phyloP scores from a whole-genome alignment of 1,284 basidiomycete species.

The Cryptococcus wingfieldii region DNA sequence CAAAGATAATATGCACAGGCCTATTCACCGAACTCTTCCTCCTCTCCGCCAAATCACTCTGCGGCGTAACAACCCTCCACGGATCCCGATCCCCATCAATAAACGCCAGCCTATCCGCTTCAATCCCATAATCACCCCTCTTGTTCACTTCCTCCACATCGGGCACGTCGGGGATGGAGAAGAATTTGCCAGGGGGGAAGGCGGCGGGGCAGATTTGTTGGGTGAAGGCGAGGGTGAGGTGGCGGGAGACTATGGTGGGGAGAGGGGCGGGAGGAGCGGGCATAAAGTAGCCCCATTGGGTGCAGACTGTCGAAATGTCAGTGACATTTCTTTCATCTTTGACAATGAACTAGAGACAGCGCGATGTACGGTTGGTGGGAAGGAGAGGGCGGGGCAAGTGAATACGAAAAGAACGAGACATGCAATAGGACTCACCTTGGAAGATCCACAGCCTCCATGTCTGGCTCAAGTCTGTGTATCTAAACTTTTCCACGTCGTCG shows the following conservation, averaged over 20 bases:
- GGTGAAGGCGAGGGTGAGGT: slow-evolving; percentile 74
- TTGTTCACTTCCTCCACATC: slow-evolving; percentile 74
- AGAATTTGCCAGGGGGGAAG: slow-evolving; percentile 71
- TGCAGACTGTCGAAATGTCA: slow-evolving; percentile 55
- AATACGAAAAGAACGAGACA: neutral
- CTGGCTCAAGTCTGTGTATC: slow-evolving; percentile 59
- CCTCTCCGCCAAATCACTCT: slow-evolving; percentile 67
- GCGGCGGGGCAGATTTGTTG: slow-evolving; percentile 79
- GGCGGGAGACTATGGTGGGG: slow-evolving; percentile 10
- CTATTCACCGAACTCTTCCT: slow-evolving; percentile 66
- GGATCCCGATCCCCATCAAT: slow-evolving; percentile 63
- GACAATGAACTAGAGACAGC: too few species aligned
- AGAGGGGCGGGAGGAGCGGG: slow-evolving; percentile 28
- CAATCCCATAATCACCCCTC: slow-evolving; percentile 71
- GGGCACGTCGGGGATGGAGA: slow-evolving; percentile 65
- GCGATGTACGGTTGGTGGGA: neutral
- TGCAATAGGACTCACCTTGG: slow-evolving; percentile 53
- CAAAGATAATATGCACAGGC: slow-evolving; percentile 85
- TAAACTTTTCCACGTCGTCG: slow-evolving; percentile 64
- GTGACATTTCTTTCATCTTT: neutral
- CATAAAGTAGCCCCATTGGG: slow-evolving; percentile 87
- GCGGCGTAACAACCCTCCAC: slow-evolving; percentile 81
- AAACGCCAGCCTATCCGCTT: slow-evolving; percentile 72
- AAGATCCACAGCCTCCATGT: slow-evolving; percentile 84
- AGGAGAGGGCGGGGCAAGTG: neutral